Conservation (phyloP, 345 rosid genomes). For the Eucalyptus camaldulensis region DNA sequence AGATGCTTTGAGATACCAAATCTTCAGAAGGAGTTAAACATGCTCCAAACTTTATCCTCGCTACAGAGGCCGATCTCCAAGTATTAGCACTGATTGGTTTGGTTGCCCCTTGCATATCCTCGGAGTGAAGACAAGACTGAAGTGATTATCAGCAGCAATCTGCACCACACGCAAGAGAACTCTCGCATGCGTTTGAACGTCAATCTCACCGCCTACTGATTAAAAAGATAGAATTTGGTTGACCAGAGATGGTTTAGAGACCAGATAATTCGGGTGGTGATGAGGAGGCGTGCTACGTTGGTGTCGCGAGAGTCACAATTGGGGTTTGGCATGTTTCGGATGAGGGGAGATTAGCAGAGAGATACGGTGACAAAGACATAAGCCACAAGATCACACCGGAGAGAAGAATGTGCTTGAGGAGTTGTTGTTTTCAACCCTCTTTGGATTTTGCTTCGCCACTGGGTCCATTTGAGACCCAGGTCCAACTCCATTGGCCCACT, state of each 20-base stretch:
- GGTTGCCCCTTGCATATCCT: neutral
- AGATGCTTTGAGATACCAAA: neutral
- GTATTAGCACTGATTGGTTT: neutral
- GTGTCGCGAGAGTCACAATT: slow-evolving; percentile 8
- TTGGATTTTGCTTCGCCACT: neutral
- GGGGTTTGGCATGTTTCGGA: neutral
- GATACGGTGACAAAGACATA: neutral
- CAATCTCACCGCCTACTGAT: neutral
- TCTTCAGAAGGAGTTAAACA: neutral
- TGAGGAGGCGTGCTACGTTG: slow-evolving; percentile 26
- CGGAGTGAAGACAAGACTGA: neutral
- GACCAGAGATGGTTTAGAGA: neutral
- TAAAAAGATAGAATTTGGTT: neutral
- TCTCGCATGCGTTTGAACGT: neutral
- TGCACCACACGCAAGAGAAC: neutral
- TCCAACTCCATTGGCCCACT: neutral
- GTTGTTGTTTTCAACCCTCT: neutral
- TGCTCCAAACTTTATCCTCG: neutral
- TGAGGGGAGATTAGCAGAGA: neutral
- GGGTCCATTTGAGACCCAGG: neutral
- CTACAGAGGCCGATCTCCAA: neutral
- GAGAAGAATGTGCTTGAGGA: neutral
- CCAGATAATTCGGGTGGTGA: neutral
- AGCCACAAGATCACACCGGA: neutral
- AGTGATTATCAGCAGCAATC: neutral